Conservation (phyloP, 768 basidiomycete species). For the Termitomyces sp. region DNA sequence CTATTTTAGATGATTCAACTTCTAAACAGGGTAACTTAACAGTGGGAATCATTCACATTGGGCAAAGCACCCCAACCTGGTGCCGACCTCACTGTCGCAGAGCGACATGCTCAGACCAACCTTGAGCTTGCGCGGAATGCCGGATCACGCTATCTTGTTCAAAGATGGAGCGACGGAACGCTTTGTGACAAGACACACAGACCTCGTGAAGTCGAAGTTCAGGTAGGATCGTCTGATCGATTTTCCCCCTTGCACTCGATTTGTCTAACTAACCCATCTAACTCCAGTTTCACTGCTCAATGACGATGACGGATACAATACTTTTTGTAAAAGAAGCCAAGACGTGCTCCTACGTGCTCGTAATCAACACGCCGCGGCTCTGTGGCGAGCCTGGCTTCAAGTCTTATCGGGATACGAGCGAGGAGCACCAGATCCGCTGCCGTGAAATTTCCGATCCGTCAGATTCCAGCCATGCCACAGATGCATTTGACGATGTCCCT, state of each 20-base stretch:
- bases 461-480: slow-evolving; percentile 22
- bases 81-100: slow-evolving; percentile 60
- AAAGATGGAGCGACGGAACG: slow-evolving; percentile 89
- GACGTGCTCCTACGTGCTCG: slow-evolving; percentile 90
- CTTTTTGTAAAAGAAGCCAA: slow-evolving; percentile 90
- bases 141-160: slow-evolving; percentile 87
- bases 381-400: slow-evolving; percentile 93
- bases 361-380: slow-evolving; percentile 91
- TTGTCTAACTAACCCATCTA: not conserved
- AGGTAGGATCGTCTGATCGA: slow-evolving; percentile 38
- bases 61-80: slow-evolving; percentile 68
- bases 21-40: slow-evolving; percentile 15
- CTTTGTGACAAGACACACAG: slow-evolving; percentile 89
- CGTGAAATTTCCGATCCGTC: slow-evolving; percentile 60
- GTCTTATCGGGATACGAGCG: slow-evolving; percentile 59
- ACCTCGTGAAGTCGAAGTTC: slow-evolving; percentile 89
- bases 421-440: slow-evolving; percentile 72
- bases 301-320: slow-evolving; percentile 89
- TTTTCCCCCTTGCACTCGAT: slow-evolving; percentile 2
- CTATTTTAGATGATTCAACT: slow-evolving; percentile 17
- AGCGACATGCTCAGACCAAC: slow-evolving; percentile 62
- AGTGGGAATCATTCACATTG: slow-evolving; percentile 78
- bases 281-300: slow-evolving; percentile 86
- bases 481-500: slow-evolving; percentile 27
- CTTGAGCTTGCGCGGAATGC: slow-evolving; percentile 72